Percentiles rank a stretch among this genome's conserved stretches.
These are phyloP conservation scores for Cercis canadensis DNA, from an alignment of 306 rosid species.

Conservation along the genomic window DNA sequence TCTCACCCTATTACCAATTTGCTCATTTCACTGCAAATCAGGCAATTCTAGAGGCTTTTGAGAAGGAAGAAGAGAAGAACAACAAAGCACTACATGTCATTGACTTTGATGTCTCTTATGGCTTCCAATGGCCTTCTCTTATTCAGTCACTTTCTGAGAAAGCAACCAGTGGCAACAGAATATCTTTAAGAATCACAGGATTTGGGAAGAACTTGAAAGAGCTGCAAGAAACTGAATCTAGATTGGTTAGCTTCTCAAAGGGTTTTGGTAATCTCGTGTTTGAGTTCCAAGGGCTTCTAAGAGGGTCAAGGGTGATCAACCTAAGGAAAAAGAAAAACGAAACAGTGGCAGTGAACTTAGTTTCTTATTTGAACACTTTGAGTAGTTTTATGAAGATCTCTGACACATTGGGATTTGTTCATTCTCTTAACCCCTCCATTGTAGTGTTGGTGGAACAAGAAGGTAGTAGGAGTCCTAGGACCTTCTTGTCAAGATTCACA, in stretches of 20 bases:
- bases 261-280: conserved; percentile 58
- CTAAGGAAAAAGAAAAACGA: conserved; percentile 66
- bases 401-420: conserved; percentile 68
- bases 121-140: conserved; percentile 87
- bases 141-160: conserved; percentile 81
- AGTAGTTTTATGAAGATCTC: conserved; percentile 49
- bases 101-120: conserved; percentile 74
- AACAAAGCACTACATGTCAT: conserved; percentile 62
- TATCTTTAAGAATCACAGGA: conserved; percentile 63
- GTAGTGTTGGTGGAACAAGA: conserved; percentile 72
- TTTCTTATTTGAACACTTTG: conserved; percentile 58
- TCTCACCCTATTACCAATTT: conserved; percentile 75
- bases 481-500: conserved; percentile 68
- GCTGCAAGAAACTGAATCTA: conserved; percentile 68
- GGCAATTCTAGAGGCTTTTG: conserved; percentile 71
- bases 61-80: conserved; percentile 64
- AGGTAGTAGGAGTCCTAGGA: conserved; percentile 50
- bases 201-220: conserved; percentile 63
- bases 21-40: conserved; percentile 90
- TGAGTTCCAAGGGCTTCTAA: conserved; percentile 70
- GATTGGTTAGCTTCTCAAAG: conserved; percentile 69
- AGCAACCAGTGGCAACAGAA: conserved; percentile 49
- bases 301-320: conserved; percentile 54
- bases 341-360: conserved; percentile 71
- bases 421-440: conserved; percentile 60